Base-by-base conservation (phyloP, 2,329 filamentous ascomycete species). In the Aspergillus proliferans region DNA sequence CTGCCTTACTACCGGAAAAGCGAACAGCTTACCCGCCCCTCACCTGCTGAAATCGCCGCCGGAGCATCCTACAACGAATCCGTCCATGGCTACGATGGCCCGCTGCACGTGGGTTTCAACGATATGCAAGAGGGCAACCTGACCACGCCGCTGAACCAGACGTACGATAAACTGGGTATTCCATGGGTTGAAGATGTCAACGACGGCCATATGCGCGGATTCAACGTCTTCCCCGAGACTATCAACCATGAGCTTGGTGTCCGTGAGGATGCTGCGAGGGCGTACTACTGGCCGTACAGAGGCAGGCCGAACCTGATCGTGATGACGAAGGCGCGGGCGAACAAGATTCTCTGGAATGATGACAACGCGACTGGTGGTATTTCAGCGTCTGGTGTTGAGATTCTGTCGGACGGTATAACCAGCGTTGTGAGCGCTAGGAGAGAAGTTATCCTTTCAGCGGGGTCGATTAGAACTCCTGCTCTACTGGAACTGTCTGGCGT, bases 401-500 rank as follows among this genome's bases (percentile, higher is more conserved):
- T 67, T 3, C 63, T 49, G 2, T 43, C 48, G 5, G n/a, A 44
- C 3, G 48, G 65, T 43, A 63, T 14, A 15, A 28, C 63, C 10
- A 47, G 42, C 14, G 48, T 57, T 14, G 53, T 62, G n/a, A 60
- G 57, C 12, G 69, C 59, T 55, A 59, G 55, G 33, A 66, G 66
- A 48, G 82, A 85, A 53, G 75, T 85, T n/a, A 75, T 86, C 41
- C 62, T 86, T 1, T 78, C 79, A 0, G 81, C 81, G 1, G 83
- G 83, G 0, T 75, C 76, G 15, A 66, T 79, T 39, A 76, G 75
- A 57, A 81, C 78, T 12, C 82, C 76, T 8, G 76, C 74, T 58
- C 68, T 81, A n/a, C 73, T 79, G 18, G 82, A 85, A 55, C 68
- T 82, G 1, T 84, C 81, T 0, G 82, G 82, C 0, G 70, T 86